phyloP scores from a whole-genome alignment of 306 rosid genomes.

The Citrullus amarus region DNA sequence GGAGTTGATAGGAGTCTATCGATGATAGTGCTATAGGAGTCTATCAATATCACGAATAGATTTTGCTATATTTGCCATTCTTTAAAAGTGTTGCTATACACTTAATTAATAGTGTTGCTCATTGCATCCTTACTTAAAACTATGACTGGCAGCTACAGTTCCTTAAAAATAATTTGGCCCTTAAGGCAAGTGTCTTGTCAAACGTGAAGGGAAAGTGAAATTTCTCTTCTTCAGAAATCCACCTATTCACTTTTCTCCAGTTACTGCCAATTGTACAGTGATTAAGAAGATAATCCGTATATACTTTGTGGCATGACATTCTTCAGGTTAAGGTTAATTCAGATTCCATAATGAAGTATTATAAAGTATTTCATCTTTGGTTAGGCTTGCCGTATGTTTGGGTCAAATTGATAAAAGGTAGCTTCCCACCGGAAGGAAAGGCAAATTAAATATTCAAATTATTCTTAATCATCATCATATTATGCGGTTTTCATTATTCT shows the following conservation, averaged over 20 bases:
- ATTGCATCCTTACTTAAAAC: not conserved
- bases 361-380: not conserved
- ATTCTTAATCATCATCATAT: conserved; percentile 2
- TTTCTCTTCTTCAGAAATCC: not conserved
- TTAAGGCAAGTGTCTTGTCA: not conserved
- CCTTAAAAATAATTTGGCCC: not conserved
- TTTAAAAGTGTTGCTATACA: too few relatives aligned
- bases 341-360: not conserved
- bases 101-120: too few relatives aligned
- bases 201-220: not conserved
- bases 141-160: not conserved
- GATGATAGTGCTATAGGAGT: too few relatives aligned
- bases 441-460: not conserved
- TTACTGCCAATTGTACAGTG: not conserved
- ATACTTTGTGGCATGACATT: not conserved
- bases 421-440: not conserved
- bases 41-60: too few relatives aligned
- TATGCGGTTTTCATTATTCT: not conserved
- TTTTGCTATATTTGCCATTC: too few relatives aligned
- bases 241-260: not conserved
- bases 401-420: not conserved
- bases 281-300: not conserved
- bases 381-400: not conserved
- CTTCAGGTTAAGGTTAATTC: not conserved
- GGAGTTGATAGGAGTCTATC: too few relatives aligned